Percentiles rank a stretch among this genome's conserved stretches.
Conservation (phyloP, 2,329 filamentous ascomycete genomes). For the Colletotrichum sp. region DNA sequence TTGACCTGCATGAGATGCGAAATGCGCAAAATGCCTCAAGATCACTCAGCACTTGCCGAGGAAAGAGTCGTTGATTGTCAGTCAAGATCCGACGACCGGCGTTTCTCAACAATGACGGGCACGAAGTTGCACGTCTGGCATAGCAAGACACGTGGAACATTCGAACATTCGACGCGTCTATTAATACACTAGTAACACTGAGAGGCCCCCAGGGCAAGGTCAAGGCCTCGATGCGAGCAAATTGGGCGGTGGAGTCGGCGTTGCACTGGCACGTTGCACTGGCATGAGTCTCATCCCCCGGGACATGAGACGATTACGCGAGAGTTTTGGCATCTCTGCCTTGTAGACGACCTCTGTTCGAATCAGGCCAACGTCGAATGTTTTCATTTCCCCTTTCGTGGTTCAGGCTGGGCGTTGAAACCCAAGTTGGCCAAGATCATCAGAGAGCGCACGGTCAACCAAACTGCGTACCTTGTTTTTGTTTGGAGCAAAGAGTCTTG, state of each 20-base stretch:
- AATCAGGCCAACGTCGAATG: background rate
- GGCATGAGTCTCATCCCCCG: background rate
- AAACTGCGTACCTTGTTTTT: background rate
- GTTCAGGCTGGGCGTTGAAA: background rate
- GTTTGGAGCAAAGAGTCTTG: background rate
- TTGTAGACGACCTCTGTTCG: background rate
- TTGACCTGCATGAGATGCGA: background rate
- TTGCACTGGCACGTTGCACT: background rate
- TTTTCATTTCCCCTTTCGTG: background rate
- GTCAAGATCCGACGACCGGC: background rate
- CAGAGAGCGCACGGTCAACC: background rate
- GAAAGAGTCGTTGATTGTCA: background rate
- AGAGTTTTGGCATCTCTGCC: background rate
- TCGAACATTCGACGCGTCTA: background rate
- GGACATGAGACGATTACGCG: background rate
- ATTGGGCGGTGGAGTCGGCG: background rate
- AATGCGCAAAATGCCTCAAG: background rate
- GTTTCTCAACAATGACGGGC: background rate
- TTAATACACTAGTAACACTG: background rate
- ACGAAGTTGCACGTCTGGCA: background rate
- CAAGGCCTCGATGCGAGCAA: background rate
- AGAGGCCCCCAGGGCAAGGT: background rate
- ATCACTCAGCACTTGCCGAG: background rate
- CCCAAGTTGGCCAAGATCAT: background rate
- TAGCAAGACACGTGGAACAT: background rate